Conservation (phyloP, 2,329 filamentous ascomycete genomes). For the Mariannaea sp. region DNA sequence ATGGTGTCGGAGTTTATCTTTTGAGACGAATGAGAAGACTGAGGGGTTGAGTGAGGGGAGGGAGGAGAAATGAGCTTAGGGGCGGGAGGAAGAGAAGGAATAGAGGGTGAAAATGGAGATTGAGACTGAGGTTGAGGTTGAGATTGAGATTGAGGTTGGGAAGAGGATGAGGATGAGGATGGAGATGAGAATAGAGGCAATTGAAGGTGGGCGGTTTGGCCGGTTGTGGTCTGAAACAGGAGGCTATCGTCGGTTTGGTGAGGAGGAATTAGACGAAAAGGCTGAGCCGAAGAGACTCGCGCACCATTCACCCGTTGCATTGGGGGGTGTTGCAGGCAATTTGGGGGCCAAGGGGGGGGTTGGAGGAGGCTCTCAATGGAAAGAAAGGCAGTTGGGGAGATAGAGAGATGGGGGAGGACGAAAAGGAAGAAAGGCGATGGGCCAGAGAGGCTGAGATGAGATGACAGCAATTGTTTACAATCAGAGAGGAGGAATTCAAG, state of each 20-base stretch:
- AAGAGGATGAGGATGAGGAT: not conserved
- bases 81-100: too few species aligned
- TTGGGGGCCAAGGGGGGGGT: conserved; percentile 12
- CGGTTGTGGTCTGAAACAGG: conserved; percentile 8
- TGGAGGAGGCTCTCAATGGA: too few species aligned
- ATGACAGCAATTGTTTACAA: not conserved
- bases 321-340: conserved; percentile 1
- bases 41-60: not conserved
- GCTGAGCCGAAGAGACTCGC: conserved; percentile 26
- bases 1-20: conserved; percentile 45
- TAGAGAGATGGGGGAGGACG: not conserved
- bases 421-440: too few species aligned
- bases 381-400: not conserved
- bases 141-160: not conserved
- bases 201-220: conserved; percentile 1
- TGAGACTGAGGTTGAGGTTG: not conserved
- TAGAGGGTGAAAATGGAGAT: not conserved
- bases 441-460: not conserved
- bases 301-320: conserved; percentile 33
- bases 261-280: conserved; percentile 14
- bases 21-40: not conserved
- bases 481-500: not conserved
- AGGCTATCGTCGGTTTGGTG: conserved; percentile 11
- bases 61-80: not conserved
- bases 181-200: not conserved